phyloP scores from a whole-genome alignment of 345 rosid species.

The Excoecaria agallocha region DNA sequence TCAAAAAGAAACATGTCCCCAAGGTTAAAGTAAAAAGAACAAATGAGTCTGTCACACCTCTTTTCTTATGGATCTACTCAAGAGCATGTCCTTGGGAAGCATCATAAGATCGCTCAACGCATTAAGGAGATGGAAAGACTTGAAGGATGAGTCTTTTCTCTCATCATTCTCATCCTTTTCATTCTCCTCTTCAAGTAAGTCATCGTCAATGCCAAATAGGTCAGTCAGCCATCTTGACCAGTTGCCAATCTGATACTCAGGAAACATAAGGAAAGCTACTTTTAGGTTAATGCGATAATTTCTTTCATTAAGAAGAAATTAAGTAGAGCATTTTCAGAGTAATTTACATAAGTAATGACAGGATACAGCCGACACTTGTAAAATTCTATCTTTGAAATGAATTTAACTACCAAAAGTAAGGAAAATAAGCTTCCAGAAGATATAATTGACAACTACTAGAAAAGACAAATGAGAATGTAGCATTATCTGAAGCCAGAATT shows the following conservation, averaged over 20 bases:
- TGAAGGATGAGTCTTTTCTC: constrained; percentile 50
- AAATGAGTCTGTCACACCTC: constrained; percentile 47
- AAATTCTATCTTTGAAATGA: background rate
- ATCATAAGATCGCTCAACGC: constrained; percentile 96
- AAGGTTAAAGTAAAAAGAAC: background rate
- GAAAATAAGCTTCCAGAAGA: background rate
- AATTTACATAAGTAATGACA: background rate
- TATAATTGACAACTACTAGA: background rate
- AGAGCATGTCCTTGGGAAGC: constrained; percentile 97
- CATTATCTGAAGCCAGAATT: background rate
- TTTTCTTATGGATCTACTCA: constrained; percentile 60
- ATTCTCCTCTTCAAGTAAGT: constrained; percentile 36
- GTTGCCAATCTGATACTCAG: constrained; percentile 72
- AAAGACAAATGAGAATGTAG: background rate
- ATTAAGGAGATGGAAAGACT: constrained; percentile 76
- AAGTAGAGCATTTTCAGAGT: background rate
- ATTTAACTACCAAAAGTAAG: background rate
- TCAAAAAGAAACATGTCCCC: background rate
- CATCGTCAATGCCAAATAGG: constrained; percentile 72
- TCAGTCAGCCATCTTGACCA: constrained; percentile 96
- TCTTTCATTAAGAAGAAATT: background rate
- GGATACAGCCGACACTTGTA: background rate
- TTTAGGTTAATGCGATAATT: background rate
- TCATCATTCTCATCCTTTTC: constrained; percentile 35
- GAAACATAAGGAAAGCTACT: constrained; percentile 11